These are phyloP conservation scores for Neonectria coccinea DNA, from an alignment of 2,329 filamentous ascomycete species.

Conservation along the genomic window DNA sequence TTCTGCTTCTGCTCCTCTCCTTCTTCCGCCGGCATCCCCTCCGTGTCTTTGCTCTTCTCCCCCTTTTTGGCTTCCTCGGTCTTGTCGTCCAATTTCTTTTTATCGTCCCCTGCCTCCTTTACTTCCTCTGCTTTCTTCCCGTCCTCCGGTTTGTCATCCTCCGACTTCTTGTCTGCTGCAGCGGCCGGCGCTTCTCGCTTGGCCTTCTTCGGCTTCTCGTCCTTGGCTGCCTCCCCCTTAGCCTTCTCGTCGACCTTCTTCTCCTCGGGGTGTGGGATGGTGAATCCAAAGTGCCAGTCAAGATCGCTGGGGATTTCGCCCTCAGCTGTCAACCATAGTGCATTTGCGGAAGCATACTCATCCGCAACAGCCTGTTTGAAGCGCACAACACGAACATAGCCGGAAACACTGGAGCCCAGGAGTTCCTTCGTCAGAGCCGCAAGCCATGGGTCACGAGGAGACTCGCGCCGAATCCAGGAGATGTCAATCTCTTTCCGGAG, in stretches of 20 bases:
- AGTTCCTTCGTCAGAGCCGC: constrained; percentile 75
- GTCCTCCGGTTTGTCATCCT: constrained; percentile 21
- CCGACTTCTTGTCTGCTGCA: not conserved
- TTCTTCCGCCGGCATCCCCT: constrained; percentile 16
- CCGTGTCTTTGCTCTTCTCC: constrained; percentile 38
- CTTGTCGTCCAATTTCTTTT: not conserved
- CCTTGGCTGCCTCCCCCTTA: constrained; percentile 45
- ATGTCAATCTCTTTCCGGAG: constrained; percentile 71
- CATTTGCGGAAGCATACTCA: constrained; percentile 70
- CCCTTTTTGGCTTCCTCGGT: constrained; percentile 44
- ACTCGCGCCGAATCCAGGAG: constrained; percentile 73
- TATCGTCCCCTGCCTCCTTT: too few species aligned
- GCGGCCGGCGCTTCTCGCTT: constrained; percentile 52
- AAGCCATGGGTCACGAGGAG: constrained; percentile 84
- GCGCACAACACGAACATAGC: constrained; percentile 73
- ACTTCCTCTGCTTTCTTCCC: constrained; percentile 43
- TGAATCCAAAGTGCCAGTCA: constrained; percentile 92
- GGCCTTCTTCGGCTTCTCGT: constrained; percentile 49
- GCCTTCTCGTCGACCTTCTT: constrained; percentile 28
- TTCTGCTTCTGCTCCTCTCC: constrained; percentile 51
- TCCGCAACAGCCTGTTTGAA: constrained; percentile 87
- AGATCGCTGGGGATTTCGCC: constrained; percentile 74
- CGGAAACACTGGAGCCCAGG: constrained; percentile 70
- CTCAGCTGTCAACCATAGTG: constrained; percentile 86
- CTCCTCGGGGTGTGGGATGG: constrained; percentile 66